phyloP scores from a whole-genome alignment of 1,139 yeast genomes.

The Diutina pseudorugosa region DNA sequence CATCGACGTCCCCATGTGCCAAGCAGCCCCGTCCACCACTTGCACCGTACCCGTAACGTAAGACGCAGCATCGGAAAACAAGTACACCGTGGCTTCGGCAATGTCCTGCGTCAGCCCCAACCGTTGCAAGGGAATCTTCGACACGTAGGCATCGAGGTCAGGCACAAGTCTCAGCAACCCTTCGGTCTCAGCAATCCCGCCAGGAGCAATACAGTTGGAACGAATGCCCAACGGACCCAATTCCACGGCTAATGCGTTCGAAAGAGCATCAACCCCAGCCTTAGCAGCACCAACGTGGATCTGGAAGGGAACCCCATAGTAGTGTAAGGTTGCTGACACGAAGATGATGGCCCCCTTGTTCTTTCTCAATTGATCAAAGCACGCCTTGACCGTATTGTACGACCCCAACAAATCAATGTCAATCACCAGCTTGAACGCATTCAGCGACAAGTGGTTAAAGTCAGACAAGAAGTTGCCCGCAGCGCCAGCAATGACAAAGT shows the following conservation, averaged over 20 bases:
- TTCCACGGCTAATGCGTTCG: constrained; percentile 75
- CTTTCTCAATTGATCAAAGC: constrained; percentile 48
- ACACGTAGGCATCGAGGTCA: constrained; percentile 23
- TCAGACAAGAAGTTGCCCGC: constrained; percentile 87
- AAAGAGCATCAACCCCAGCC: constrained; percentile 84
- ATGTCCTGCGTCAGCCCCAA: constrained; percentile 67
- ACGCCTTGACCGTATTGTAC: constrained; percentile 77
- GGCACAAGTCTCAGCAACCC: constrained; percentile 50
- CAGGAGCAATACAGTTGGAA: constrained; percentile 79
- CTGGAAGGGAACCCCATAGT: constrained; percentile 79
- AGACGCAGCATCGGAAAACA: constrained; percentile 72
- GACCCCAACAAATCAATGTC: constrained; percentile 80
- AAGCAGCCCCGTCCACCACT: constrained; percentile 84
- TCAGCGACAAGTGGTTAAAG: constrained; percentile 63
- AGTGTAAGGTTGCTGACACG: constrained; percentile 79
- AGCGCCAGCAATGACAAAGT: constrained; percentile 86
- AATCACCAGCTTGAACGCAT: constrained; percentile 79
- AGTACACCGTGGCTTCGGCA: constrained; percentile 77
- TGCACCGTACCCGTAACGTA: constrained; percentile 69
- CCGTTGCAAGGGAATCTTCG: constrained; percentile 63
- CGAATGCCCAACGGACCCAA: constrained; percentile 80
- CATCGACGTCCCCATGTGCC: constrained; percentile 57
- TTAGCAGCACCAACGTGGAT: constrained; percentile 86
- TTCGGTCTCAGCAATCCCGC: constrained; percentile 72
- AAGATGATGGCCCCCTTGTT: constrained; percentile 65